phyloP scores from a whole-genome alignment of 768 basidiomycete genomes.

The Mycena metata region DNA sequence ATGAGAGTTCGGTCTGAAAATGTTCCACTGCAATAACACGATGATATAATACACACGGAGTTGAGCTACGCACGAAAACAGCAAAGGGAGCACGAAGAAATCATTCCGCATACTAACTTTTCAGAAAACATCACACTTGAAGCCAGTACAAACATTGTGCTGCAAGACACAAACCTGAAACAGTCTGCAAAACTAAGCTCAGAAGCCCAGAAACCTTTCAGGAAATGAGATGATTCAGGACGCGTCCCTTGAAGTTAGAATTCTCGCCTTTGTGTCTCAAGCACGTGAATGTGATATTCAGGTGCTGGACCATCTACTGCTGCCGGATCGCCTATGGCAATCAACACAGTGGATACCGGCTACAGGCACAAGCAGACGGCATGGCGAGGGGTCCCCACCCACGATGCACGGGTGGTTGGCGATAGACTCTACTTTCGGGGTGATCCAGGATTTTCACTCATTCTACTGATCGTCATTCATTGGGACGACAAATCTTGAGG shows the following conservation, averaged over 20 bases:
- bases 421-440: no score
- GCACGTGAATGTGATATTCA: no score
- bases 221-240: conserved; percentile 7
- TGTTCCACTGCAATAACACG: conserved; percentile 4
- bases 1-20: conserved; percentile 7
- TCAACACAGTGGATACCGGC: no score
- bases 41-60: conserved; percentile 7
- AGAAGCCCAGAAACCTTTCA: conserved; percentile 9
- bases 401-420: no score
- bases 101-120: conserved; percentile 5
- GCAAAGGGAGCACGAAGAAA: conserved; percentile 11
- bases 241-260: conserved; percentile 7
- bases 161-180: conserved; percentile 9
- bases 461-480: no score
- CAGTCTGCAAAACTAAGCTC: conserved; percentile 9
- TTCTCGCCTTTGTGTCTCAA: no score
- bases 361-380: no score
- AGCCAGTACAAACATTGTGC: conserved; percentile 3
- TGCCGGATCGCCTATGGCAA: no score
- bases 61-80: conserved; percentile 8
- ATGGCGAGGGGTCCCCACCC: no score
- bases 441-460: no score
- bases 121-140: conserved; percentile 11
- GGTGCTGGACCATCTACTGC: no score
- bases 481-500: no score